Percentiles rank a stretch among this genome's conserved stretches.
Conservation (phyloP, 805 yeast species). For the Debaryomyces tyrocola region DNA sequence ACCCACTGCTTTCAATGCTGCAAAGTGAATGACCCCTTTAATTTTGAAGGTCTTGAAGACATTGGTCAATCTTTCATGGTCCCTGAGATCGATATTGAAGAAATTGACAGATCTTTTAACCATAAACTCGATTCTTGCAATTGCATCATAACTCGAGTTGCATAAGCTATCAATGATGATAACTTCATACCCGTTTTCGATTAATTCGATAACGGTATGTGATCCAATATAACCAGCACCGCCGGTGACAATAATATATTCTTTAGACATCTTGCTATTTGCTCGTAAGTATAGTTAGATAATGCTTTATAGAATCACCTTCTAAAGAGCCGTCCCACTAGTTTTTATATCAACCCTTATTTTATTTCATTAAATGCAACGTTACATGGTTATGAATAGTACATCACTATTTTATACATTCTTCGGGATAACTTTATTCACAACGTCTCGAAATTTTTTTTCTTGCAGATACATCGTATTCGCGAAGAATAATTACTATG, state of each 20-base stretch:
- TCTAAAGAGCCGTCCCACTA: too few relatives aligned
- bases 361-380: background rate
- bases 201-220: conserved; percentile 67
- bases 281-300: too few relatives aligned
- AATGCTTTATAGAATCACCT: too few relatives aligned
- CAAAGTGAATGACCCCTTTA: conserved; percentile 71
- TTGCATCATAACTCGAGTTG: conserved; percentile 67
- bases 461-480: background rate
- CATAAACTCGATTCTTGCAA: conserved; percentile 59
- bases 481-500: too few relatives aligned
- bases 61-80: conserved; percentile 44
- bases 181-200: conserved; percentile 63
- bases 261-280: conserved; percentile 1
- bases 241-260: conserved; percentile 69
- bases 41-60: conserved; percentile 53
- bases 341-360: too few relatives aligned
- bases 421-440: background rate
- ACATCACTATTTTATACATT: background rate
- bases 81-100: conserved; percentile 54
- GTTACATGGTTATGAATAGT: conserved; percentile 4
- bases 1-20: conserved; percentile 82
- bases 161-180: conserved; percentile 71
- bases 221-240: conserved; percentile 89
- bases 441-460: background rate
- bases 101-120: conserved; percentile 53